Conservation (phyloP, 257 asterid species). For the Solanum sitiens region DNA sequence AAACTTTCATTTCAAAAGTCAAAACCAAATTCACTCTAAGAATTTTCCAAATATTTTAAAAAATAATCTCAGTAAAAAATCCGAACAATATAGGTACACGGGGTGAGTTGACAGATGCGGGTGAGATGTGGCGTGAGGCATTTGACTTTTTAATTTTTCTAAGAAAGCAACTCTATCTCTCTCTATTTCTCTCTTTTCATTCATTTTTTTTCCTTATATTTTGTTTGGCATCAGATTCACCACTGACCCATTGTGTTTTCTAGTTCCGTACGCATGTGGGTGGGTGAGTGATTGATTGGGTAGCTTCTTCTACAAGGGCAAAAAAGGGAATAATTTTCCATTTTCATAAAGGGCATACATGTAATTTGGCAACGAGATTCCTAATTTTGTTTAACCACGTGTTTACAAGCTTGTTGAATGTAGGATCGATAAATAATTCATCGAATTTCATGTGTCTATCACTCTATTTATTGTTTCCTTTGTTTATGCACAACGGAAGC, state of each 20-base stretch:
- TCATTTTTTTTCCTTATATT: not conserved
- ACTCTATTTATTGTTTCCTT: not conserved
- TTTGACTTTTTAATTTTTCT: not conserved
- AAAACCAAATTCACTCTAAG: not conserved
- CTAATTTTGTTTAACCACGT: not conserved
- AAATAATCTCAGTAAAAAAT: not conserved
- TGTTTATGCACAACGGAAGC: not conserved
- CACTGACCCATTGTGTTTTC: not conserved
- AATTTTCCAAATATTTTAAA: too few species aligned
- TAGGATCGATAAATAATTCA: not conserved
- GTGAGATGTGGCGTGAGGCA: not conserved
- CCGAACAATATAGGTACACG: not conserved
- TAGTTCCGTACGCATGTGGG: not conserved
- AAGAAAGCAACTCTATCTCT: not conserved
- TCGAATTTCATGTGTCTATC: not conserved
- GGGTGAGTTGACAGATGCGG: not conserved
- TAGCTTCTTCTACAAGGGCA: not conserved
- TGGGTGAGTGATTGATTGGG: not conserved
- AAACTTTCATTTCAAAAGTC: not conserved
- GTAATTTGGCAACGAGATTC: not conserved
- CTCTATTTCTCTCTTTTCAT: not conserved
- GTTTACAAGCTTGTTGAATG: not conserved
- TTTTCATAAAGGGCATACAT: not conserved
- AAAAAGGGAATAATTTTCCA: not conserved
- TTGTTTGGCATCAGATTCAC: not conserved